Evolutionary conservation across 2,329 filamentous ascomycete genomes (phyloP).

Genomic region (Plenodomus biglobosus): DNA sequence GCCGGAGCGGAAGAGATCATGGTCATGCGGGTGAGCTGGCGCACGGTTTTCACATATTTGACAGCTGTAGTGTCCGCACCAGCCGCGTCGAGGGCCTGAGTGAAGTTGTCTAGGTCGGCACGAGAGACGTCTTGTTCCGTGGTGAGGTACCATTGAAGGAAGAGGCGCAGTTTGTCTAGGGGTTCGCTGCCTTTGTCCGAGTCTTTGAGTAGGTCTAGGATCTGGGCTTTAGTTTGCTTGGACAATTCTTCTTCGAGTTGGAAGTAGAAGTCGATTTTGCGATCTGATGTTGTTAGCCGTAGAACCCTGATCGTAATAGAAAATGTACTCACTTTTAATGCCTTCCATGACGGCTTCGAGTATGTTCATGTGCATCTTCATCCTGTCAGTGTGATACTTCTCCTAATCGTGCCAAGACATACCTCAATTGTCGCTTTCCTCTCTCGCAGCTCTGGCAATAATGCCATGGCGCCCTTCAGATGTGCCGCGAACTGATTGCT

Average conservation of each 20-base stretch:
- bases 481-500: constrained; percentile 88
- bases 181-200: constrained; percentile 79
- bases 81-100: constrained; percentile 74
- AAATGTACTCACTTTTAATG: constrained; percentile 62
- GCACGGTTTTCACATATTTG: constrained; percentile 77
- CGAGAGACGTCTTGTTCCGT: constrained; percentile 86
- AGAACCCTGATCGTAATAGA: not conserved
- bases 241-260: constrained; percentile 90
- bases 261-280: constrained; percentile 94
- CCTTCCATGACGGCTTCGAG: constrained; percentile 75
- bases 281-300: constrained; percentile 52
- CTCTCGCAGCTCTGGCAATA: constrained; percentile 88
- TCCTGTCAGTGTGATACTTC: constrained; percentile 58
- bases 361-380: constrained; percentile 94
- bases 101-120: constrained; percentile 80
- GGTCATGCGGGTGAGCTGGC: constrained; percentile 95
- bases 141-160: constrained; percentile 90
- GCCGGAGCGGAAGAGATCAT: constrained; percentile 86
- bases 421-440: constrained; percentile 71
- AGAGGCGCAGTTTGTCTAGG: constrained; percentile 85
- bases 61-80: constrained; percentile 77
- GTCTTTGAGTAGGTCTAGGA: constrained; percentile 83
- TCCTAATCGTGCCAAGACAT: not conserved
- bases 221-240: constrained; percentile 86
- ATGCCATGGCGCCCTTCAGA: constrained; percentile 90